Evolutionary conservation across 257 asterid species (phyloP).

Genomic region (Leonotis leonurus): DNA sequence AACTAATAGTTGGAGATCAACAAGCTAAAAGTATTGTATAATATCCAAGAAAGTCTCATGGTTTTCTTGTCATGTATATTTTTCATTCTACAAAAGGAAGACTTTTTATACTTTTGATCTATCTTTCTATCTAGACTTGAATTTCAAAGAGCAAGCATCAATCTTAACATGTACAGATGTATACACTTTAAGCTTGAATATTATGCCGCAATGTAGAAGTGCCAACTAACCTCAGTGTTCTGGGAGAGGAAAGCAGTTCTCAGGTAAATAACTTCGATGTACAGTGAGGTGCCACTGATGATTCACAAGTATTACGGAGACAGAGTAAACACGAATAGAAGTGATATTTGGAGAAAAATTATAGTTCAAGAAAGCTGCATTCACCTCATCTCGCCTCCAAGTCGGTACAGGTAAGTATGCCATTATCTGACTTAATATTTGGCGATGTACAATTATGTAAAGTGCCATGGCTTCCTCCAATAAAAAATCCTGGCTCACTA

Average conservation of each 20-base stretch:
- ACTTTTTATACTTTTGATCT: too few species aligned
- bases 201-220: neutral
- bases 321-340: neutral
- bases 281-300: neutral
- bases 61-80: too few species aligned
- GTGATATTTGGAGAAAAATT: neutral
- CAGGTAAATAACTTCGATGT: too few species aligned
- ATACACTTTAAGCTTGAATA: neutral
- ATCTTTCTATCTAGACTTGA: neutral
- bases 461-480: neutral
- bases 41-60: too few species aligned
- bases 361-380: neutral
- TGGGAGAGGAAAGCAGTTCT: neutral
- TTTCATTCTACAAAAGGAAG: too few species aligned
- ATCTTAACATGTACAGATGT: too few species aligned
- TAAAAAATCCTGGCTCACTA: constrained; percentile 28
- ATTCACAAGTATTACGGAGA: neutral
- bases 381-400: neutral
- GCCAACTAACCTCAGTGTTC: neutral
- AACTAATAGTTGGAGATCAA: too few species aligned
- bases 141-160: too few species aligned
- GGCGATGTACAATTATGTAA: neutral
- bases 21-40: too few species aligned
- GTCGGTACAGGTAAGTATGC: neutral
- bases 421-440: neutral